Evolutionary conservation across 169 alveolate genomes (phyloP).

Genomic region (Plasmodium vivax): DNA sequence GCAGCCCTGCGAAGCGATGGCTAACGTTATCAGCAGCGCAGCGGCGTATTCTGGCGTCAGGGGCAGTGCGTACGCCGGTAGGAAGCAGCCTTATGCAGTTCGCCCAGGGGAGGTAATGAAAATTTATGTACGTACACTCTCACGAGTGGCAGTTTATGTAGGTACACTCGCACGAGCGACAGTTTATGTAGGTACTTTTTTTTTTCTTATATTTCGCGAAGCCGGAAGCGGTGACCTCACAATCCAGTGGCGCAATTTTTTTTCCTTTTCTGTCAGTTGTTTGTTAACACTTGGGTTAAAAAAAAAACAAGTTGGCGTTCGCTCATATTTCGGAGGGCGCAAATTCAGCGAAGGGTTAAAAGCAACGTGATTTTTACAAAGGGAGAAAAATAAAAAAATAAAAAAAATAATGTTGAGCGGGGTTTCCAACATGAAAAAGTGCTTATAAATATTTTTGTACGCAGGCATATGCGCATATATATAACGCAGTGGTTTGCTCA

Average conservation of each 20-base stretch:
- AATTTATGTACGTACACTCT: neutral
- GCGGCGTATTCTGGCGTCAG: neutral
- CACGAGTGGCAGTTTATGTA: too few species aligned
- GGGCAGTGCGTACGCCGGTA: neutral
- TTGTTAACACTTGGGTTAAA: neutral
- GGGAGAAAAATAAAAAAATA: neutral
- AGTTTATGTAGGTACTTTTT: neutral
- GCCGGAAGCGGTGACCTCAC: neutral
- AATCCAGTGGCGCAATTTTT: neutral
- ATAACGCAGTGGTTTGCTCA: neutral
- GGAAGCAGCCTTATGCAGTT: neutral
- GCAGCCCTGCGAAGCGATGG: neutral
- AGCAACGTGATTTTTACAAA: neutral
- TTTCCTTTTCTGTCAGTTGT: neutral
- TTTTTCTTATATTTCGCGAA: too few species aligned
- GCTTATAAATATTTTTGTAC: neutral
- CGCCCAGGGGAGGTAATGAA: neutral
- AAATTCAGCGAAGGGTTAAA: neutral
- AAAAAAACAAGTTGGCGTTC: neutral
- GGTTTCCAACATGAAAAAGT: neutral
- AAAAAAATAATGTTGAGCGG: neutral
- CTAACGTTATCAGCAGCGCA: neutral
- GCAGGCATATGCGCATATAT: neutral
- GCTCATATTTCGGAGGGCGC: neutral
- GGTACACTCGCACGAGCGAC: neutral